Evolutionary conservation across 2,329 filamentous ascomycete species (phyloP).

Genomic region (Ramichloridium luteum): DNA sequence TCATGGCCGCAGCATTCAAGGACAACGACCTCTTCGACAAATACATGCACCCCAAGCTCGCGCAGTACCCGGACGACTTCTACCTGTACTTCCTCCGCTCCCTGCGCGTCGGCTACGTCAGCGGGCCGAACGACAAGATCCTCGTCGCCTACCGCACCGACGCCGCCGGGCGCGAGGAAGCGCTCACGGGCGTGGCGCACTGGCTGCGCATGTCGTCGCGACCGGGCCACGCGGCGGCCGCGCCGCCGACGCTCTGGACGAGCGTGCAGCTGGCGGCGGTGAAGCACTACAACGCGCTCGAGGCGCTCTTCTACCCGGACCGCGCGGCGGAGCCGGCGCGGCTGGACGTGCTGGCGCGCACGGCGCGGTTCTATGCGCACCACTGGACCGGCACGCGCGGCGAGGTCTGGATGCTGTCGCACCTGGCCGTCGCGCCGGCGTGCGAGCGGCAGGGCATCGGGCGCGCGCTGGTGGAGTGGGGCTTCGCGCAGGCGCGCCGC

Average conservation of each 20-base stretch:
- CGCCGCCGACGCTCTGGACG: slow-evolving; percentile 2
- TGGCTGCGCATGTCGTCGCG: slow-evolving; percentile 18
- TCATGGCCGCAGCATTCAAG: slow-evolving; percentile 16
- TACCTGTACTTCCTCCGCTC: slow-evolving; percentile 16
- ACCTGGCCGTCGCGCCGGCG: slow-evolving; percentile 16
- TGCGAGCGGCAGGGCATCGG: slow-evolving; percentile 16
- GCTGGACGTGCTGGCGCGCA: slow-evolving; percentile 7
- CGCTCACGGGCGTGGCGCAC: slow-evolving; percentile 17
- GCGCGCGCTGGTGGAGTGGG: slow-evolving; percentile 17
- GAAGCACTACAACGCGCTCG: slow-evolving; percentile 12
- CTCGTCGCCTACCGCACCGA: slow-evolving; percentile 11
- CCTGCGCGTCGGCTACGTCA: slow-evolving; percentile 11
- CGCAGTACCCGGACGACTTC: slow-evolving; percentile 17
- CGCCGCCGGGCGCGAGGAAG: slow-evolving; percentile 2
- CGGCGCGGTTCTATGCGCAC: slow-evolving; percentile 13
- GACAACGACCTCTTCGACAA: slow-evolving; percentile 17
- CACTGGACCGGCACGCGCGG: slow-evolving; percentile 16
- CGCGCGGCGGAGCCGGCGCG: slow-evolving; percentile 14
- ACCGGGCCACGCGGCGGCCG: too few relatives aligned
- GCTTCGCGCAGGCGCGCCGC: slow-evolving; percentile 17
- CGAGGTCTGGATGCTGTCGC: slow-evolving; percentile 18
- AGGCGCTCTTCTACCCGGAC: slow-evolving; percentile 14
- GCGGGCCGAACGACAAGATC: slow-evolving; percentile 7
- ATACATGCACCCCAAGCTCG: slow-evolving; percentile 14
- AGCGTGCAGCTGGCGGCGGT: slow-evolving; percentile 8